Percentiles rank a stretch among this genome's conserved stretches.
Conservation (phyloP, 208 protist genomes). For the Leptomonas pyrrhocoris region DNA sequence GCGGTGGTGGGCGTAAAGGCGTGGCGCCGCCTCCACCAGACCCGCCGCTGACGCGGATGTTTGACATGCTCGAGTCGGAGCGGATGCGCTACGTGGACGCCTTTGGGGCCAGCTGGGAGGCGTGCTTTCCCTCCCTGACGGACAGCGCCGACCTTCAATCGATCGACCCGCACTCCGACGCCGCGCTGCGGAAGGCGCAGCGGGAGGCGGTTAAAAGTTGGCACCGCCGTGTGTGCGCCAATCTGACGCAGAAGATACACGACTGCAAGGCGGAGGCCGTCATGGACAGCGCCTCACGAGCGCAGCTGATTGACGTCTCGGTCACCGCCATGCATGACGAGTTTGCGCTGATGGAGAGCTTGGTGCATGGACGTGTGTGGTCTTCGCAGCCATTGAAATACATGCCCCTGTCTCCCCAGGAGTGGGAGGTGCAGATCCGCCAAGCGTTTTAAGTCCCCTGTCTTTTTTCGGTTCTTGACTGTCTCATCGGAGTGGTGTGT, state of each 20-base stretch:
- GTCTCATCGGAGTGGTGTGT: too few relatives aligned
- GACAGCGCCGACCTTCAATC: slow-evolving; percentile 38
- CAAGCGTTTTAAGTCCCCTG: slow-evolving; percentile 52
- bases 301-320: slow-evolving; percentile 65
- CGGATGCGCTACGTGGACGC: slow-evolving; percentile 58
- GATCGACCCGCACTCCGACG: slow-evolving; percentile 36
- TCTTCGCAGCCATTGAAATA: slow-evolving; percentile 73
- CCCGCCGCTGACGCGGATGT: slow-evolving; percentile 49
- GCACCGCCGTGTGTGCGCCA: slow-evolving; percentile 45
- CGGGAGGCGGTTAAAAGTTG: slow-evolving; percentile 78
- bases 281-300: slow-evolving; percentile 57
- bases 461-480: slow-evolving; percentile 5
- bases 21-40: slow-evolving; percentile 19
- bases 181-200: slow-evolving; percentile 64
- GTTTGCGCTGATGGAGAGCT: slow-evolving; percentile 48
- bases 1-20: slow-evolving; percentile 13
- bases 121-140: slow-evolving; percentile 66
- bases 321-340: slow-evolving; percentile 44
- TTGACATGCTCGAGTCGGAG: slow-evolving; percentile 58
- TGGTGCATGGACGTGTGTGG: slow-evolving; percentile 65
- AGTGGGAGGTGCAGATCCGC: slow-evolving; percentile 60
- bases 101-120: slow-evolving; percentile 69
- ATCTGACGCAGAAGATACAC: slow-evolving; percentile 48
- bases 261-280: slow-evolving; percentile 60
- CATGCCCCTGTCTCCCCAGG: slow-evolving; percentile 43